A percentile compares a stretch with the other conserved stretches of the same genome.
phyloP scores from a whole-genome alignment of 2,329 filamentous ascomycete genomes.

The Talaromyces sp. region DNA sequence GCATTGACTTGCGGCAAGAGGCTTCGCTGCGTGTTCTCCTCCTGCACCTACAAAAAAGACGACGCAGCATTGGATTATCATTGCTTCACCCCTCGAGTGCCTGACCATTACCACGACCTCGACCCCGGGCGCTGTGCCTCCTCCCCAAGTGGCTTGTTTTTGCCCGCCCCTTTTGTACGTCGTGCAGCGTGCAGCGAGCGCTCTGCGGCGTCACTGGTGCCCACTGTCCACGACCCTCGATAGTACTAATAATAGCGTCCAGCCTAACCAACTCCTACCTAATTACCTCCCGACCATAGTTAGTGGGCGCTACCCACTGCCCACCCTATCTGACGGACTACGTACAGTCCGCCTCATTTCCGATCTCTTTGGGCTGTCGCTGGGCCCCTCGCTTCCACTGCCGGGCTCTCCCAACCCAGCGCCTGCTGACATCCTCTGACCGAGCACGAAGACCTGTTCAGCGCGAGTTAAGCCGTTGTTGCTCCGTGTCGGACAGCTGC shows the following conservation, averaged over 20 bases:
- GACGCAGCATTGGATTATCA: not conserved
- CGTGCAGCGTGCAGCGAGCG: not conserved
- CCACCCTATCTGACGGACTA: not conserved
- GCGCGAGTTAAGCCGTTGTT: not conserved
- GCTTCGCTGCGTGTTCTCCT: not conserved
- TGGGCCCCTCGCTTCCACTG: not conserved
- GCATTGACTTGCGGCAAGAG: not conserved
- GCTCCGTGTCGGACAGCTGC: not conserved
- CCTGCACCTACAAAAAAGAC: not conserved
- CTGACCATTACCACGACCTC: not conserved
- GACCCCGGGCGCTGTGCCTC: not conserved
- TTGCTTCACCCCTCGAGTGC: not conserved
- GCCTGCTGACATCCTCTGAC: not conserved
- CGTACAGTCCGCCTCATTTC: not conserved
- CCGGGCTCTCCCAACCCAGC: not conserved
- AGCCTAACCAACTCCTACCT: not conserved
- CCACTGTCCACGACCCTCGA: too few species aligned
- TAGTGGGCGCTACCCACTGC: not conserved
- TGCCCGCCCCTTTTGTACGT: not conserved
- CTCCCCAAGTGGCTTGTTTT: not conserved
- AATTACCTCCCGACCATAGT: not conserved
- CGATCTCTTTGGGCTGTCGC: not conserved
- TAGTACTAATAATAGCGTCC: not conserved
- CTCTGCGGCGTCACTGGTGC: not conserved
- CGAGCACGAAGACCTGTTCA: too few species aligned